phyloP scores from a whole-genome alignment of 2,329 filamentous ascomycete species.

The Paracamarosporium sp. region DNA sequence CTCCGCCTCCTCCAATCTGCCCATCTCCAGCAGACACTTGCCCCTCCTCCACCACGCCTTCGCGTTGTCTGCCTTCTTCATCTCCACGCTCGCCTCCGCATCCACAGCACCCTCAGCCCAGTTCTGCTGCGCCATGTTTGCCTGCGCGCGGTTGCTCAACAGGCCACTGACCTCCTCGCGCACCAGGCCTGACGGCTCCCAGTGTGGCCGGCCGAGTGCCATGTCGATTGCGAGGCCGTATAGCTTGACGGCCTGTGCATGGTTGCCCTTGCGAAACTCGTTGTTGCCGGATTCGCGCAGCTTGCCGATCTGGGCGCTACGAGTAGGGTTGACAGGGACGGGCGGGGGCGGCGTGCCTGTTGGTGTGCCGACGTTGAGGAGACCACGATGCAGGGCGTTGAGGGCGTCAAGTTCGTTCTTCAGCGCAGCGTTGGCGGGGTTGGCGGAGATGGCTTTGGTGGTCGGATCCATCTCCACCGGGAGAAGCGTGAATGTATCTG shows the following conservation, averaged over 20 bases:
- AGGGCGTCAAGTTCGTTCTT: constrained; percentile 67
- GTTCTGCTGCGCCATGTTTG: constrained; percentile 78
- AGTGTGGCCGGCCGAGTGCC: constrained; percentile 80
- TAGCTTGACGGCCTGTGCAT: constrained; percentile 77
- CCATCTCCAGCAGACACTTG: constrained; percentile 90
- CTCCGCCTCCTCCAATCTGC: constrained; percentile 78
- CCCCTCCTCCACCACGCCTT: constrained; percentile 95
- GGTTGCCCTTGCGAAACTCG: constrained; percentile 78
- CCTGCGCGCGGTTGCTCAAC: constrained; percentile 88
- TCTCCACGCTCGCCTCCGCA: constrained; percentile 86
- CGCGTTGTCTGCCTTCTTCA: constrained; percentile 83
- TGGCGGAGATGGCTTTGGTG: constrained; percentile 72
- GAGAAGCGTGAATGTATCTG: constrained; percentile 79
- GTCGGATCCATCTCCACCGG: constrained; percentile 82
- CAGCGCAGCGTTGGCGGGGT: constrained; percentile 48
- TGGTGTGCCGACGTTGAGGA: constrained; percentile 70
- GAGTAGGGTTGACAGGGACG: constrained; percentile 90
- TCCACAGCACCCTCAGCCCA: constrained; percentile 91
- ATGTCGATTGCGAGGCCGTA: constrained; percentile 91
- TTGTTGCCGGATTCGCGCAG: constrained; percentile 87
- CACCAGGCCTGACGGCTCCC: constrained; percentile 86
- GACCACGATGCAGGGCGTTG: constrained; percentile 77
- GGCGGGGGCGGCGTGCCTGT: constrained; percentile 80
- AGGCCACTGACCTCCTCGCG: constrained; percentile 82
- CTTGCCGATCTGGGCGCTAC: constrained; percentile 85